A percentile compares a stretch with the other conserved stretches of the same genome.
Evolutionary conservation across 495 filamentous ascomycete genomes (phyloP).

Genomic region (Penicillium odoratum): DNA sequence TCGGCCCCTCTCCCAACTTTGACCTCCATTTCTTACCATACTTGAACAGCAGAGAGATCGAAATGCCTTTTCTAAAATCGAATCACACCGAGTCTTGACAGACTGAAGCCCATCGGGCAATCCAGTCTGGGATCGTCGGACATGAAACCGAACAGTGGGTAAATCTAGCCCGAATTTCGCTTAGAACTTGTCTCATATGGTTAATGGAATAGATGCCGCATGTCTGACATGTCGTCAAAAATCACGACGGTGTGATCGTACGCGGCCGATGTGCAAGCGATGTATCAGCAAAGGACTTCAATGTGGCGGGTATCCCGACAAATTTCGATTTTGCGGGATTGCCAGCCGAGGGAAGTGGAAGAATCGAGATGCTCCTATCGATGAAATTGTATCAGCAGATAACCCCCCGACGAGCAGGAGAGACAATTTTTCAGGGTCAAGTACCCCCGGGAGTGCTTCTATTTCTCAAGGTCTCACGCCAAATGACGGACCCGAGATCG

Average conservation of each 20-base stretch:
- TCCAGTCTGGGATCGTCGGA: not conserved
- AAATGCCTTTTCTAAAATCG: not conserved
- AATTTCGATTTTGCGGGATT: conserved; percentile 41
- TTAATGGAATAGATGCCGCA: conserved; percentile 14
- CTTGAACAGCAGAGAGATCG: not conserved
- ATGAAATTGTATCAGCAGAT: not conserved
- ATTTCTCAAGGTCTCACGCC: conserved; percentile 1
- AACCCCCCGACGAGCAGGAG: not conserved
- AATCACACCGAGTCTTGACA: not conserved
- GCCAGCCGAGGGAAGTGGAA: conserved; percentile 43
- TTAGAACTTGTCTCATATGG: not conserved
- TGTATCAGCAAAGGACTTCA: conserved; percentile 22
- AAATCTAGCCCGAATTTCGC: not conserved
- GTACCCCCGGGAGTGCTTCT: not conserved
- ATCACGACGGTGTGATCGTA: conserved; percentile 26
- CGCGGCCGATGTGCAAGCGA: conserved; percentile 20
- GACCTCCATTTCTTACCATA: not conserved
- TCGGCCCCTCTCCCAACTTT: not conserved
- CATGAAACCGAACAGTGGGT: not conserved
- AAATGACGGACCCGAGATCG: not conserved
- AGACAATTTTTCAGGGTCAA: not conserved
- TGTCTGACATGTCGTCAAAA: conserved; percentile 27
- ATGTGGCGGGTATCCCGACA: conserved; percentile 42
- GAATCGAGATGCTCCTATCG: conserved; percentile 12
- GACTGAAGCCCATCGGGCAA: not conserved